Evolutionary conservation across 306 rosid species (phyloP).

Genomic region (Castanospermum australe): DNA sequence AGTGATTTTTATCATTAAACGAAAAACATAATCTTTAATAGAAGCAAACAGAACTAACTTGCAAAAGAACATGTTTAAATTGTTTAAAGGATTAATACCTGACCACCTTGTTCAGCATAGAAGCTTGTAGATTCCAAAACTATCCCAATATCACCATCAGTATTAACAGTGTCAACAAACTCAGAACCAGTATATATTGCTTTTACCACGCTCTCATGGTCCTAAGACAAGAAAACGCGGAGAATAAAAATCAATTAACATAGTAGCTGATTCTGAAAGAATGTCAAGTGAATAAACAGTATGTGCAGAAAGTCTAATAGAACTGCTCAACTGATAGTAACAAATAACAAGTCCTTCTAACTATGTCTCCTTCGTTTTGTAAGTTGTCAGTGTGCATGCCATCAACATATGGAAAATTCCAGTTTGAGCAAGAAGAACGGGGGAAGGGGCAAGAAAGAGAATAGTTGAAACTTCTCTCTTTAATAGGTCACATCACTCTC

Average conservation of each 20-base stretch:
- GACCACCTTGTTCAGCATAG: constrained; percentile 99
- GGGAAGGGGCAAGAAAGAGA: background rate
- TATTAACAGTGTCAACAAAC: constrained; percentile 56
- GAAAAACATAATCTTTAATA: background rate
- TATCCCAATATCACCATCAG: constrained; percentile 67
- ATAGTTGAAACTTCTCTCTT: background rate
- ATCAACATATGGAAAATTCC: background rate
- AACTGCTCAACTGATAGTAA: background rate
- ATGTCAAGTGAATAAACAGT: background rate
- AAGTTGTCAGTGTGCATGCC: background rate
- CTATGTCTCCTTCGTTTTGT: background rate
- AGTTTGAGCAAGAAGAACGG: background rate
- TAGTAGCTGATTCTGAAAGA: constrained; percentile 10
- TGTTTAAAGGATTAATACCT: constrained; percentile 52
- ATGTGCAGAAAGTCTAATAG: background rate
- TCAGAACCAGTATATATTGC: constrained; percentile 88
- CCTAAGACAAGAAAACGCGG: constrained; percentile 47
- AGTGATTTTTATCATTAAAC: background rate
- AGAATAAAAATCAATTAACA: constrained; percentile 15
- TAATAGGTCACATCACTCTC: background rate
- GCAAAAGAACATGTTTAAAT: constrained; percentile 10
- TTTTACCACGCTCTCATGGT: constrained; percentile 73
- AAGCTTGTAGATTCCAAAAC: constrained; percentile 91
- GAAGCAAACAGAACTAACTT: background rate
- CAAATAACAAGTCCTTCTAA: background rate